phyloP scores from a whole-genome alignment of 805 yeast species.

The Yarrowia sp. region DNA sequence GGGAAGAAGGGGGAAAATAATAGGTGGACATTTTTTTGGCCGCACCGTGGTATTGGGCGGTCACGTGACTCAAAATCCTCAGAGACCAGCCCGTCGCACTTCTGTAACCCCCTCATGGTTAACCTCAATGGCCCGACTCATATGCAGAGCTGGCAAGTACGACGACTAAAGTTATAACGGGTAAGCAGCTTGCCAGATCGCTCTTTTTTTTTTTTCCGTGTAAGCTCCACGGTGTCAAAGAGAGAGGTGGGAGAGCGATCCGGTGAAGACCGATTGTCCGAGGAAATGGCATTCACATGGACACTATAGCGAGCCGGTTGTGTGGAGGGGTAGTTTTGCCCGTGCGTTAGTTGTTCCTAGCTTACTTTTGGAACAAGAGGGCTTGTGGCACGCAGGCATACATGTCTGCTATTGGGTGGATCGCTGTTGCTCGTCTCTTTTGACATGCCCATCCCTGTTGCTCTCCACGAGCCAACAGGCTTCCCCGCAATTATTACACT shows the following conservation, averaged over 20 bases:
- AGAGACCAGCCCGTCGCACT: no score
- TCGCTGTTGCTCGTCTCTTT: background rate
- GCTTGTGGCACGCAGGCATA: background rate
- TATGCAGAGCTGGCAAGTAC: slow-evolving; percentile 7
- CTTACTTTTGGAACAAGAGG: no score
- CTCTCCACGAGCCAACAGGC: background rate
- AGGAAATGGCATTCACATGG: slow-evolving; percentile 19
- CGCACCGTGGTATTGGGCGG: no score
- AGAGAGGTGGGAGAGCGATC: no score
- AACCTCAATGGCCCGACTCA: slow-evolving; percentile 4
- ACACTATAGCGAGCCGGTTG: background rate
- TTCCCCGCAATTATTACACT: slow-evolving; percentile 5
- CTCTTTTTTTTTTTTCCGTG: background rate
- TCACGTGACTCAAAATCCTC: background rate
- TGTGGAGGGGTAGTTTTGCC: slow-evolving; percentile 15
- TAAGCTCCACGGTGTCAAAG: slow-evolving; percentile 17
- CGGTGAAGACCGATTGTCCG: slow-evolving; percentile 9
- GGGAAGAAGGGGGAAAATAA: background rate
- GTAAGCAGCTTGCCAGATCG: slow-evolving; percentile 32
- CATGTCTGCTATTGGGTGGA: background rate
- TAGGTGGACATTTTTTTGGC: no score
- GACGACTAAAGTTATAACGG: slow-evolving; percentile 22
- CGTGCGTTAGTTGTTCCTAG: background rate
- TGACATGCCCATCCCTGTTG: background rate
- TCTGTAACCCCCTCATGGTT: no score